These are phyloP conservation scores for Coniochaeta pulveracea DNA, from an alignment of 2,329 filamentous ascomycete species.

Conservation along the genomic window DNA sequence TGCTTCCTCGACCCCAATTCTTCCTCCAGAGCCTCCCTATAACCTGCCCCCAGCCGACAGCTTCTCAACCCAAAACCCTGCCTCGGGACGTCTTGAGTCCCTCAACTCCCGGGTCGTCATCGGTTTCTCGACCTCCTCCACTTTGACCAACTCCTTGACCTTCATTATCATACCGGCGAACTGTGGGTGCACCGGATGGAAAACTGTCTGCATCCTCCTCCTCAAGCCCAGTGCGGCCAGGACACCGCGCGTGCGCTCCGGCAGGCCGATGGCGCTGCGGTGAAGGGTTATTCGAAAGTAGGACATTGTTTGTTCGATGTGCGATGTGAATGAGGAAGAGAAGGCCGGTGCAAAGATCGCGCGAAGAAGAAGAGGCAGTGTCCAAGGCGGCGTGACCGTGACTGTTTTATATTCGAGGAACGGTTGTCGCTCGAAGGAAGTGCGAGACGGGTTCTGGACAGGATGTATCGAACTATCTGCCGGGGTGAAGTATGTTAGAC, in stretches of 20 bases:
- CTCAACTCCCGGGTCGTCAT: conserved; percentile 59
- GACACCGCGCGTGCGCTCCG: conserved; percentile 65
- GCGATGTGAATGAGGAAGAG: too few species aligned
- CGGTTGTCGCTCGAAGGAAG: too few species aligned
- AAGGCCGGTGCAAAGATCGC: too few species aligned
- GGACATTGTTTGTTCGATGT: conserved; percentile 46
- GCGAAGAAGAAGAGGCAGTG: too few species aligned
- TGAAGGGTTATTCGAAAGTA: conserved; percentile 89
- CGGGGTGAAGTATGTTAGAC: too few species aligned
- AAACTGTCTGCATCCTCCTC: conserved; percentile 77
- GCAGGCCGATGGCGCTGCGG: conserved; percentile 82
- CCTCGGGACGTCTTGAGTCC: conserved; percentile 60
- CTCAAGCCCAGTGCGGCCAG: conserved; percentile 77
- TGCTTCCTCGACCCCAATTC: conserved; percentile 4
- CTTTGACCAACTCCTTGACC: conserved; percentile 83
- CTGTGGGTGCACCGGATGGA: conserved; percentile 71
- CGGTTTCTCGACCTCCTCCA: conserved; percentile 60
- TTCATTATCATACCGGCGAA: conserved; percentile 86
- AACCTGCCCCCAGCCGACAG: conserved; percentile 15
- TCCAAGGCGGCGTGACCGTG: too few species aligned
- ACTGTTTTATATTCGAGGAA: too few species aligned
- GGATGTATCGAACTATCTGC: too few species aligned
- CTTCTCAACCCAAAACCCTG: conserved; percentile 71
- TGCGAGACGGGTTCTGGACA: too few species aligned
- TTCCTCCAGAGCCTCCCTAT: conserved; percentile 9